A percentile compares a stretch with the other conserved stretches of the same genome.
These are phyloP conservation scores for Debaryomycetaceae sp. DNA, from an alignment of 1,139 yeast genomes.

Conservation along the genomic window DNA sequence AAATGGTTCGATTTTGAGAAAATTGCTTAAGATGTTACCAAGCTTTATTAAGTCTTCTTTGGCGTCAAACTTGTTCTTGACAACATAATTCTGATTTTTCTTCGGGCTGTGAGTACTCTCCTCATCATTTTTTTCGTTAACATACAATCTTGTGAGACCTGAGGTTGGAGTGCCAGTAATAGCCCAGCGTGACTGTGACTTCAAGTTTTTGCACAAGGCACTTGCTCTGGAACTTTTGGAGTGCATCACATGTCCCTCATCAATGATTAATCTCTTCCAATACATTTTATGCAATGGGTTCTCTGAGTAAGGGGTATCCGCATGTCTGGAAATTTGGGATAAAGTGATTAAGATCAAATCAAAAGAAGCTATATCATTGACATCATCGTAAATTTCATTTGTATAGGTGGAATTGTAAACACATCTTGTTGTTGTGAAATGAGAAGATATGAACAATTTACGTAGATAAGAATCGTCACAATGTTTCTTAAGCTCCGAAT, in stretches of 20 bases:
- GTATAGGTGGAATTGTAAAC: constrained; percentile 15
- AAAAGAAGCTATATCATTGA: constrained; percentile 33
- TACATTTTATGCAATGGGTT: constrained; percentile 42
- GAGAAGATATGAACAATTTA: constrained; percentile 30
- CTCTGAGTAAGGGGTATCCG: constrained; percentile 19
- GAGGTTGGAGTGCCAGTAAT: constrained; percentile 76
- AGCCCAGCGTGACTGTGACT: constrained; percentile 65
- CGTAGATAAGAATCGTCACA: constrained; percentile 33
- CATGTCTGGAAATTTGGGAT: constrained; percentile 40
- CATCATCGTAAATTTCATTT: constrained; percentile 21
- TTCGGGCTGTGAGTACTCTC: constrained; percentile 15
- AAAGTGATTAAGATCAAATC: constrained; percentile 55
- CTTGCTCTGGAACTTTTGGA: constrained; percentile 50
- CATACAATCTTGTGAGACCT: constrained; percentile 57
- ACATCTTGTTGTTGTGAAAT: constrained; percentile 20
- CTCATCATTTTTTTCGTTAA: constrained; percentile 42
- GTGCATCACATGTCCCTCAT: constrained; percentile 67
- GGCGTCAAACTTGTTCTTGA: constrained; percentile 33
- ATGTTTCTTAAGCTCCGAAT: constrained; percentile 55
- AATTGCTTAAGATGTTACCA: constrained; percentile 51
- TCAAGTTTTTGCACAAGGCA: constrained; percentile 42
- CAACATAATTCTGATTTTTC: constrained; percentile 36
- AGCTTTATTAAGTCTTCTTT: constrained; percentile 50
- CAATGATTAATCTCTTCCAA: constrained; percentile 72
- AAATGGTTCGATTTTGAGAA: constrained; percentile 61